phyloP scores from a whole-genome alignment of 2,329 filamentous ascomycete species.

The Claviceps purpurea region DNA sequence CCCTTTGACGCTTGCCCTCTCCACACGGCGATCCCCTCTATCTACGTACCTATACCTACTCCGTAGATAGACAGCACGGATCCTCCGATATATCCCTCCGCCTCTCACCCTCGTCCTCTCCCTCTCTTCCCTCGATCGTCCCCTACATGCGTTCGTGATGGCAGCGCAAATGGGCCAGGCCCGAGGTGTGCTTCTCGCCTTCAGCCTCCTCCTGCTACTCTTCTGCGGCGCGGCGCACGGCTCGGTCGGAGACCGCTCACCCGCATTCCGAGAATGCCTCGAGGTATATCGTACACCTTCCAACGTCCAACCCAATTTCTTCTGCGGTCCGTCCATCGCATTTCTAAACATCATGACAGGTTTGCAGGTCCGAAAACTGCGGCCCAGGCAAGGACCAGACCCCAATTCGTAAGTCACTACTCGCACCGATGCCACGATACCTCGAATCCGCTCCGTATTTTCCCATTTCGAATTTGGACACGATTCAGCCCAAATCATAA shows the following conservation, averaged over 20 bases:
- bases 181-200: constrained; percentile 17
- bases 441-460: no score
- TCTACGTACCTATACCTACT: background rate
- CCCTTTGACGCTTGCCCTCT: background rate
- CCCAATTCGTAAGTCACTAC: constrained; percentile 50
- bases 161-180: constrained; percentile 19
- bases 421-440: background rate
- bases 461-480: no score
- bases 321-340: background rate
- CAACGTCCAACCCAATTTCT: background rate
- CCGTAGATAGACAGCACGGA: background rate
- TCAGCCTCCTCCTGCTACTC: constrained; percentile 24
- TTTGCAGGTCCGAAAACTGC: constrained; percentile 75
- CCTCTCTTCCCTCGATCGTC: background rate
- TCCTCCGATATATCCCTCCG: background rate
- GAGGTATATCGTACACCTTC: constrained; percentile 37
- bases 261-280: constrained; percentile 79
- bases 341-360: constrained; percentile 30
- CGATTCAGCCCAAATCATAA: no score
- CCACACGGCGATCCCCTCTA: background rate
- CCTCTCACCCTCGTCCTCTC: background rate
- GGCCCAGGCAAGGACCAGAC: constrained; percentile 42
- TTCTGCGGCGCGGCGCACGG: constrained; percentile 41
- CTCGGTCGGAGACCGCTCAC: constrained; percentile 71
- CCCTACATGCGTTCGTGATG: constrained; percentile 21